Evolutionary conservation across 2,329 filamentous ascomycete species (phyloP).

Genomic region (Alternaria hordeiaustralica): DNA sequence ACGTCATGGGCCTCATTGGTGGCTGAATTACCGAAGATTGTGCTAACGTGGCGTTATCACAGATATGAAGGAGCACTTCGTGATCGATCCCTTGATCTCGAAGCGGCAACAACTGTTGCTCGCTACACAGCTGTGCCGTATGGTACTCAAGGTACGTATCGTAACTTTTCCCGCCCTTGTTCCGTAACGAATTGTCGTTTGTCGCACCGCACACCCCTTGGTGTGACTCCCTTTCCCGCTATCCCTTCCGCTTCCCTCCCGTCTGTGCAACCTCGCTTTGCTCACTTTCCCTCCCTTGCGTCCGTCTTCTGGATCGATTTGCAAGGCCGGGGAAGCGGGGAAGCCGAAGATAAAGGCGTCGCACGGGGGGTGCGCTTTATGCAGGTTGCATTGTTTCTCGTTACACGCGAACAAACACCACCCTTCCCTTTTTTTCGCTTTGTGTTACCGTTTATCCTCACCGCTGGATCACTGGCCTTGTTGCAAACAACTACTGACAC

Average conservation of each 20-base stretch:
- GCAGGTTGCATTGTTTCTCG: conserved; percentile 11
- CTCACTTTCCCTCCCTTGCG: conserved; percentile 17
- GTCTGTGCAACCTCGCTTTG: conserved; percentile 12
- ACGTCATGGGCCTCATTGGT: conserved; percentile 12
- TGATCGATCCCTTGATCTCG: conserved; percentile 96
- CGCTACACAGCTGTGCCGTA: conserved; percentile 95
- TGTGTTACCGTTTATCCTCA: conserved; percentile 16
- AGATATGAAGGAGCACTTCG: conserved; percentile 98
- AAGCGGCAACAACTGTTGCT: conserved; percentile 97
- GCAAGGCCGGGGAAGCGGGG: conserved; percentile 30
- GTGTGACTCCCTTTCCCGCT: conserved; percentile 9
- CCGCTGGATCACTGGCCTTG: background rate
- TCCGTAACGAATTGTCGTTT: conserved; percentile 16
- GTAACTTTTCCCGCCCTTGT: conserved; percentile 21
- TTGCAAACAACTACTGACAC: conserved; percentile 14
- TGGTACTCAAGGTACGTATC: conserved; percentile 67
- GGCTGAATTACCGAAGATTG: conserved; percentile 15
- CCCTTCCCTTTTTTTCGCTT: conserved; percentile 2
- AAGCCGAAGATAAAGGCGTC: conserved; percentile 10
- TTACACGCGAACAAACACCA: conserved; percentile 29
- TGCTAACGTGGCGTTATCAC: conserved; percentile 36
- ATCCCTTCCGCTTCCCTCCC: conserved; percentile 16
- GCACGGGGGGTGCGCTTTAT: conserved; percentile 13
- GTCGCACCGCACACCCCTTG: conserved; percentile 9
- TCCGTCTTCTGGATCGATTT: conserved; percentile 6